Evolutionary conservation across 495 filamentous ascomycete genomes (phyloP).

Genomic region (Penicillium salamii): DNA sequence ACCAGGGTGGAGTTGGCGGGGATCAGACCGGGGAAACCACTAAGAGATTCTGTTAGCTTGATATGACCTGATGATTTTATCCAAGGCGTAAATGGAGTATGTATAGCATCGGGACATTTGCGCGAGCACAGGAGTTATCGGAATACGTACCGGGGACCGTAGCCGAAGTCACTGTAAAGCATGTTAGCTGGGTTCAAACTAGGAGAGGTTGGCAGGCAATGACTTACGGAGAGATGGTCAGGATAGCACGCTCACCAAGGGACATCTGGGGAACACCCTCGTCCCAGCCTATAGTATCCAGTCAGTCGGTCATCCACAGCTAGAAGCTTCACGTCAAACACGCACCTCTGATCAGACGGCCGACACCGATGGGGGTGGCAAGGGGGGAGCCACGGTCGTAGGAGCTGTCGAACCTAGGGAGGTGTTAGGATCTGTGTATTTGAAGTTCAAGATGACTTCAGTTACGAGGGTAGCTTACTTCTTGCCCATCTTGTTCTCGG

Average conservation of each 20-base stretch:
- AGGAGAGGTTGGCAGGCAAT: background rate
- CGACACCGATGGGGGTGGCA: constrained; percentile 65
- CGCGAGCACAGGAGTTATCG: background rate
- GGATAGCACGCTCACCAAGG: constrained; percentile 74
- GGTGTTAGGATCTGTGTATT: background rate
- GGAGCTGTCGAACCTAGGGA: constrained; percentile 73
- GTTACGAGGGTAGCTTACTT: too few relatives aligned
- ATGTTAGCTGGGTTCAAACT: constrained; percentile 20
- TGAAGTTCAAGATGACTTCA: background rate
- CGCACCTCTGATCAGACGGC: constrained; percentile 74
- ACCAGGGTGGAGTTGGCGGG: constrained; percentile 46
- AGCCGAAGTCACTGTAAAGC: constrained; percentile 65
- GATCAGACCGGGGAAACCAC: constrained; percentile 57
- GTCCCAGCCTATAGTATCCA: constrained; percentile 72
- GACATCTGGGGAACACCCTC: constrained; percentile 77
- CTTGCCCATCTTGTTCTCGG: constrained; percentile 46
- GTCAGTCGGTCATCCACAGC: constrained; percentile 1
- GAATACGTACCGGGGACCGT: constrained; percentile 62
- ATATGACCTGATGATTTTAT: too few relatives aligned
- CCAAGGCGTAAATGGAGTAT: background rate
- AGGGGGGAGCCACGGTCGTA: constrained; percentile 55
- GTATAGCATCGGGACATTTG: background rate
- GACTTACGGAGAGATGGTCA: constrained; percentile 73
- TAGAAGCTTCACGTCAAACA: background rate
- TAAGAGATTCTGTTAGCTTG: background rate